A percentile compares a stretch with the other conserved stretches of the same genome.
These are phyloP conservation scores for Xylaria sp. DNA, from an alignment of 2,329 filamentous ascomycete species.

Conservation along the genomic window DNA sequence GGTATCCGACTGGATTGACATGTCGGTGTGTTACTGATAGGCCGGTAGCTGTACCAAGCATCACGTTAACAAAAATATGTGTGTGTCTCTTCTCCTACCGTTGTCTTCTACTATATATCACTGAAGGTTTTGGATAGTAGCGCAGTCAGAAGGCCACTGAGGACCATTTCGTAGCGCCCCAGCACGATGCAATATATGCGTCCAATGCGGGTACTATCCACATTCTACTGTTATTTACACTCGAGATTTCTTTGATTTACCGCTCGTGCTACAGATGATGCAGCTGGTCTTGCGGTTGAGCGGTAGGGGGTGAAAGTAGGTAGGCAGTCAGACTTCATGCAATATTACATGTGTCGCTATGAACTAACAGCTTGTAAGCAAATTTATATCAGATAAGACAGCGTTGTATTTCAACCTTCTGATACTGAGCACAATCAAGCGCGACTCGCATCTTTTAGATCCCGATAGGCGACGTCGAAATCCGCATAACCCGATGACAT, in stretches of 20 bases:
- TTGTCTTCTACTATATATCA: neutral
- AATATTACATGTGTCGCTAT: neutral
- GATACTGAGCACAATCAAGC: too few relatives aligned
- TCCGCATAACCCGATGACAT: neutral
- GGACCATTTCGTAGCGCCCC: neutral
- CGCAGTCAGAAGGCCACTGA: too few relatives aligned
- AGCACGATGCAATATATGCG: neutral
- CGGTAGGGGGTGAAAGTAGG: neutral
- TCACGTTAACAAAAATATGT: neutral
- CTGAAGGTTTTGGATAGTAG: too few relatives aligned
- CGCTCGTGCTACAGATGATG: neutral
- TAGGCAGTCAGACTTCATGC: neutral
- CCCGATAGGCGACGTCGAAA: neutral
- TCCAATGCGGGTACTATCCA: neutral
- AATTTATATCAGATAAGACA: neutral
- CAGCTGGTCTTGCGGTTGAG: neutral
- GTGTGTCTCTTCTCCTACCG: neutral
- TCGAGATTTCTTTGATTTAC: neutral
- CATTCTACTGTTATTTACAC: neutral
- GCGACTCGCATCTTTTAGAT: neutral
- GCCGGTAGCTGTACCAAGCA: too few relatives aligned
- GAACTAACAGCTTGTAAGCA: neutral
- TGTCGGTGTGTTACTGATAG: too few relatives aligned
- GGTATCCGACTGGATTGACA: neutral
- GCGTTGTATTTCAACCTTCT: neutral